These are phyloP conservation scores for Musa beccarii DNA, from an alignment of 176 grass and related monocot genomes.

Conservation along the genomic window DNA sequence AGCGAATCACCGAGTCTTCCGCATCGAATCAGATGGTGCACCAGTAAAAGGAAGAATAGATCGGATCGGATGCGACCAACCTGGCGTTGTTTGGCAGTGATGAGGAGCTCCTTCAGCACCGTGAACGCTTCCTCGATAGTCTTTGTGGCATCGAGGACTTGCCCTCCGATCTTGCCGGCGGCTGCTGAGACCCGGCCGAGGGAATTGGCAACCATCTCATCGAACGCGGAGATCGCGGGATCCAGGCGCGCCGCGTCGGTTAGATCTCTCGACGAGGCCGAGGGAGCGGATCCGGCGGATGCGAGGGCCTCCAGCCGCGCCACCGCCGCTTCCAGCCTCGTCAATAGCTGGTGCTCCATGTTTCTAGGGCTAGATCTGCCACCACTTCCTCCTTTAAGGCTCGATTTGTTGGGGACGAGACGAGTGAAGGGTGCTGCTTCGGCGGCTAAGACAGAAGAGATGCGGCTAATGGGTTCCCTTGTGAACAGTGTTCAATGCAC, in stretches of 20 bases:
- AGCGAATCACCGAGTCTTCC: too few relatives aligned
- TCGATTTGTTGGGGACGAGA: not conserved
- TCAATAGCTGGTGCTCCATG: constrained; percentile 69
- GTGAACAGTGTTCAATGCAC: too few relatives aligned
- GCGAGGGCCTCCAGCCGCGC: constrained; percentile 62
- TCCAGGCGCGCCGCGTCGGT: constrained; percentile 24
- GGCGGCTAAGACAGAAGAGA: too few relatives aligned
- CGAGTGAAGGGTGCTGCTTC: too few relatives aligned
- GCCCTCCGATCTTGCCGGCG: constrained; percentile 83
- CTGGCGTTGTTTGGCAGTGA: constrained; percentile 75
- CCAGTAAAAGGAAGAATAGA: not conserved
- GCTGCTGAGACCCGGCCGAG: constrained; percentile 43
- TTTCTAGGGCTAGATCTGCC: not conserved
- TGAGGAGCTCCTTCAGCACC: constrained; percentile 55
- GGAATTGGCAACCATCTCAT: constrained; percentile 46
- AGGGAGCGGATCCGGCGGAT: not conserved
- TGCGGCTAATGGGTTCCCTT: too few relatives aligned
- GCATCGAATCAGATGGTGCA: too few relatives aligned
- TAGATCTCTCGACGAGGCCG: constrained; percentile 23
- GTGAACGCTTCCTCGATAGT: constrained; percentile 68
- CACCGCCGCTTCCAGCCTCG: constrained; percentile 84
- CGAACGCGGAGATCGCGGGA: constrained; percentile 76
- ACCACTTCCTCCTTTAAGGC: not conserved
- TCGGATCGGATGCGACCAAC: constrained; percentile 17
- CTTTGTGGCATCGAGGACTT: constrained; percentile 65